Conservation (phyloP, 768 basidiomycete species). For the Macrocybe gigantea region DNA sequence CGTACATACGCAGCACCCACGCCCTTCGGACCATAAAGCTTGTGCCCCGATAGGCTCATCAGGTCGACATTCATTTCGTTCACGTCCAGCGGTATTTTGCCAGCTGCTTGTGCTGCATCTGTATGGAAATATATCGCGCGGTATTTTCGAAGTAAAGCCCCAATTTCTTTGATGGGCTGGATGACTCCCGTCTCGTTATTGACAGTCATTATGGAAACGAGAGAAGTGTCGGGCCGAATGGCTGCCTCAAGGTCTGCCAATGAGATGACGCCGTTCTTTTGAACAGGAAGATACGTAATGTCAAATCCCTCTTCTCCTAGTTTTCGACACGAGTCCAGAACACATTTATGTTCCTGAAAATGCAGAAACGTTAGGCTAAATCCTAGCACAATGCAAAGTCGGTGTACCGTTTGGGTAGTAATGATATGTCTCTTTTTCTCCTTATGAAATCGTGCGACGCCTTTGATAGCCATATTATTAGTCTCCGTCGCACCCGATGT, state of each 20-base stretch:
- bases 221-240: conserved; percentile 86
- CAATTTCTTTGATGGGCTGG: conserved; percentile 95
- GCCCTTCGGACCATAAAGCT: conserved; percentile 97
- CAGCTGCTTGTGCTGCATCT: conserved; percentile 93
- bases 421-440: conserved; percentile 92
- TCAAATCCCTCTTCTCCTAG: conserved; percentile 97
- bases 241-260: conserved; percentile 77
- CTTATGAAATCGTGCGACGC: conserved; percentile 91
- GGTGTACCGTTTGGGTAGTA: conserved; percentile 84
- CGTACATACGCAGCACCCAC: conserved; percentile 93
- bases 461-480: conserved; percentile 97
- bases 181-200: conserved; percentile 99
- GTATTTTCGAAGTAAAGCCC: conserved; percentile 77
- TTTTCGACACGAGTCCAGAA: conserved; percentile 94
- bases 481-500: conserved; percentile 98
- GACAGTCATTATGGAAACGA: conserved; percentile 98
- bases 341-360: conserved; percentile 95
- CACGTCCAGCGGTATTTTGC: conserved; percentile 89
- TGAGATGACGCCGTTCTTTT: conserved; percentile 76
- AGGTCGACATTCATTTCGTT: conserved; percentile 94
- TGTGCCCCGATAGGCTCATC: conserved; percentile 96
- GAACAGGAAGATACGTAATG: conserved; percentile 94
- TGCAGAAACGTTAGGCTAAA: background rate
- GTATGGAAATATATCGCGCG: conserved; percentile 94
- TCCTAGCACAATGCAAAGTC: background rate